Evolutionary conservation across 805 yeast genomes (phyloP).

Genomic region (Lachancea nothofagi): DNA sequence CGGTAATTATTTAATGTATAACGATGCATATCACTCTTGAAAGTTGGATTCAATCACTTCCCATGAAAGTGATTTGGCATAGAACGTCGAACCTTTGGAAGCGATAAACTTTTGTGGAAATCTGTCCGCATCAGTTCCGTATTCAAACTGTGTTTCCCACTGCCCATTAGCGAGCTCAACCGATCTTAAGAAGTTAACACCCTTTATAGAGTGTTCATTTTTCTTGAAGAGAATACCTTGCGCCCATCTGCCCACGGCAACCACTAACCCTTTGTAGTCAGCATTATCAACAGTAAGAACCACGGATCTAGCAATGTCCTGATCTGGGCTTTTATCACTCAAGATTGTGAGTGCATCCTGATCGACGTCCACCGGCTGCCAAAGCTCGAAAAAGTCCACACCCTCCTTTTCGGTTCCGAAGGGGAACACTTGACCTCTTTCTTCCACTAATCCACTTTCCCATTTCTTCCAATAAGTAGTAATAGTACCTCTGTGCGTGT

Average conservation of each 20-base stretch:
- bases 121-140: slow-evolving; percentile 23
- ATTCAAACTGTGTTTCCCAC: slow-evolving; percentile 14
- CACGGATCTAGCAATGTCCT: slow-evolving; percentile 16
- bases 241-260: slow-evolving; percentile 31
- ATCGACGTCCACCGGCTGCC: slow-evolving; percentile 34
- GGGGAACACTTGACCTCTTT: slow-evolving; percentile 31
- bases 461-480: slow-evolving; percentile 30
- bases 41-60: slow-evolving; percentile 28
- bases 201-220: slow-evolving; percentile 15
- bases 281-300: slow-evolving; percentile 21
- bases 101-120: slow-evolving; percentile 27
- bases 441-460: slow-evolving; percentile 32
- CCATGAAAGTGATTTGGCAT: slow-evolving; percentile 26
- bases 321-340: slow-evolving; percentile 7
- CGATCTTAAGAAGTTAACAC: slow-evolving; percentile 28
- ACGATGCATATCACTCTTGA: neutral
- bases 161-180: slow-evolving; percentile 16
- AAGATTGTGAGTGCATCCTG: slow-evolving; percentile 19
- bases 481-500: slow-evolving; percentile 27
- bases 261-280: slow-evolving; percentile 26
- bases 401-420: slow-evolving; percentile 25
- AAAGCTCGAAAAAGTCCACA: slow-evolving; percentile 30
- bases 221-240: slow-evolving; percentile 32
- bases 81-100: slow-evolving; percentile 21
- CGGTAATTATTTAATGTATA: neutral